A percentile compares a stretch with the other conserved stretches of the same genome.
These are phyloP conservation scores for Starmerella powellii DNA, from an alignment of 805 yeast species.

Conservation along the genomic window DNA sequence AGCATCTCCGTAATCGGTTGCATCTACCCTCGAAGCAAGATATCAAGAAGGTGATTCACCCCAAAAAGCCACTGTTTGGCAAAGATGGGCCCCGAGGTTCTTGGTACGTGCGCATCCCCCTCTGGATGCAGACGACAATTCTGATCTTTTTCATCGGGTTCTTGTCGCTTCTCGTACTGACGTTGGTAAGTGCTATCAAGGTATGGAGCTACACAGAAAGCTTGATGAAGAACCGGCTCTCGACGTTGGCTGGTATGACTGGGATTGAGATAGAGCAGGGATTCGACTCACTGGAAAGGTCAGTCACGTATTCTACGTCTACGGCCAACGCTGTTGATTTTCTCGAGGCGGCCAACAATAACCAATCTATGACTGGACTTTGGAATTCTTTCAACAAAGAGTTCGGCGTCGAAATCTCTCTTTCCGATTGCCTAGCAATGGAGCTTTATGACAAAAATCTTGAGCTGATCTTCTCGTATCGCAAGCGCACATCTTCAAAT, in stretches of 20 bases:
- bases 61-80: constrained; percentile 1
- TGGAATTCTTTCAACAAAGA: constrained; percentile 8
- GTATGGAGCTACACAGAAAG: constrained; percentile 17
- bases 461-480: constrained; percentile 7
- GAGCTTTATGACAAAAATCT: constrained; percentile 9
- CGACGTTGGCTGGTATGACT: constrained; percentile 18
- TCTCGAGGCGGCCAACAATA: constrained; percentile 2
- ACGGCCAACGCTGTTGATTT: constrained; percentile 1
- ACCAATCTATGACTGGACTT: neutral
- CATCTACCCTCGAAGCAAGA: neutral
- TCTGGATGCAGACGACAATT: constrained; percentile 20
- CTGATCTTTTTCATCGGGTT: constrained; percentile 17
- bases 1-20: neutral
- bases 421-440: constrained; percentile 4
- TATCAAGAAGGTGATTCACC: neutral
- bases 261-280: constrained; percentile 16
- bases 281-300: constrained; percentile 4
- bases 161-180: constrained; percentile 13
- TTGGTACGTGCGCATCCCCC: constrained; percentile 19
- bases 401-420: constrained; percentile 4
- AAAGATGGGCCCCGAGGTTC: constrained; percentile 7
- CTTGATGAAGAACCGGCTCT: constrained; percentile 14
- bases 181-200: constrained; percentile 13
- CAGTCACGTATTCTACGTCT: constrained; percentile 1
- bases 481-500: neutral